These are phyloP conservation scores for Sporothrix luriei DNA, from an alignment of 2,329 filamentous ascomycete genomes.

Conservation along the genomic window DNA sequence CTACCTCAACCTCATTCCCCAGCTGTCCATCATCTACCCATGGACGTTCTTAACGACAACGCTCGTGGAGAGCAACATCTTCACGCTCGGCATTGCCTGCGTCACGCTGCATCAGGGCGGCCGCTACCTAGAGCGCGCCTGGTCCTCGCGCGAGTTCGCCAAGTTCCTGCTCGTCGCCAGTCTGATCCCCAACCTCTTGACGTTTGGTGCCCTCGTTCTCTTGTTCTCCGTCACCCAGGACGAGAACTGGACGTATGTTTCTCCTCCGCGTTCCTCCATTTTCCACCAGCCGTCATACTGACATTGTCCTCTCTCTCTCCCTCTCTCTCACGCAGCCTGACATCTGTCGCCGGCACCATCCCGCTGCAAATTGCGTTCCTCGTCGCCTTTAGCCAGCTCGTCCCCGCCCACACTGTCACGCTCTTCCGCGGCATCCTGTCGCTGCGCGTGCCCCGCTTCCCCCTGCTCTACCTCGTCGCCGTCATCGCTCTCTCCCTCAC, in stretches of 20 bases:
- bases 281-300: too few relatives aligned
- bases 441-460: constrained; percentile 75
- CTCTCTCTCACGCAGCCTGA: constrained; percentile 59
- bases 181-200: constrained; percentile 76
- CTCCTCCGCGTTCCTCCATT: background rate
- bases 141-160: constrained; percentile 87
- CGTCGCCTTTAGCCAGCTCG: constrained; percentile 94
- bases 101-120: constrained; percentile 87
- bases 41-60: constrained; percentile 90
- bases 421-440: constrained; percentile 87
- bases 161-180: constrained; percentile 82
- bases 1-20: constrained; percentile 84
- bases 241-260: constrained; percentile 65
- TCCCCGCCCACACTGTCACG: constrained; percentile 94
- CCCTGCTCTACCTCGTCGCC: constrained; percentile 72
- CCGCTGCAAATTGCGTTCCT: constrained; percentile 91
- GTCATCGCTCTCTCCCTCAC: constrained; percentile 66
- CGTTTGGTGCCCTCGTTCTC: constrained; percentile 70
- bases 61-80: constrained; percentile 89
- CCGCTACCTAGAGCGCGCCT: constrained; percentile 91
- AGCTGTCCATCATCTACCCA: constrained; percentile 80
- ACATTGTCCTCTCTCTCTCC: too few relatives aligned
- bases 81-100: constrained; percentile 76
- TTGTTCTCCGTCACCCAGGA: constrained; percentile 69
- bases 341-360: constrained; percentile 84